Percentiles rank a stretch among this genome's conserved stretches.
Conservation (phyloP, 2,329 filamentous ascomycete species). For the Akanthomyces lecanii region DNA sequence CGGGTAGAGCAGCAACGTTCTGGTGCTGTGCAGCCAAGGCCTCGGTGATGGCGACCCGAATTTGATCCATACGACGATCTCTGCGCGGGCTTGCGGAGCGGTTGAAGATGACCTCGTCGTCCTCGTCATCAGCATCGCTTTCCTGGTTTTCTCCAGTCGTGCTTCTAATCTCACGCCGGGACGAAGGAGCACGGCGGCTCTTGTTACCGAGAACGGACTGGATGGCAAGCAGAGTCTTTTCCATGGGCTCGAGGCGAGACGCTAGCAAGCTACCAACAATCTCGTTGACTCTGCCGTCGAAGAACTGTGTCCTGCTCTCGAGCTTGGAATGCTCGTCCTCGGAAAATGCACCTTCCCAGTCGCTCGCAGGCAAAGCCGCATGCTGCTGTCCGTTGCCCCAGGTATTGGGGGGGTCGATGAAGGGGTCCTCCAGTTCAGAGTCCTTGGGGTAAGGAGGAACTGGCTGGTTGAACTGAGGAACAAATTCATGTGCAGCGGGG, state of each 20-base stretch:
- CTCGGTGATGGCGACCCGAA: constrained; percentile 69
- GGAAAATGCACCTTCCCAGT: constrained; percentile 86
- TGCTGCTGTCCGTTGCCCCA: constrained; percentile 30
- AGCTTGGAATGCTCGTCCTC: constrained; percentile 82
- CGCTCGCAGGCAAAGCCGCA: constrained; percentile 67
- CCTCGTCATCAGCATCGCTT: constrained; percentile 93
- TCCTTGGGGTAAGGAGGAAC: constrained; percentile 6
- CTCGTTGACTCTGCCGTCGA: constrained; percentile 84
- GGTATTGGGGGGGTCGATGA: constrained; percentile 49
- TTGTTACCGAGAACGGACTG: constrained; percentile 62
- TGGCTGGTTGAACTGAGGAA: constrained; percentile 9
- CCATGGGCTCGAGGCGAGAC: constrained; percentile 72
- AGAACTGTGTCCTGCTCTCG: constrained; percentile 76
- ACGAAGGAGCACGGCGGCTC: constrained; percentile 51
- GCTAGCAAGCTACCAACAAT: constrained; percentile 75
- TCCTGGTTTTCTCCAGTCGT: constrained; percentile 66
- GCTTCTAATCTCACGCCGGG: constrained; percentile 58
- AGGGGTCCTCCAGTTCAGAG: constrained; percentile 57
- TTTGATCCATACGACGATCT: constrained; percentile 78
- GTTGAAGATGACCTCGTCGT: constrained; percentile 63
- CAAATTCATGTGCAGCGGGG: constrained; percentile 2
- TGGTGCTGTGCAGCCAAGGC: constrained; percentile 59
- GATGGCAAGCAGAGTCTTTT: constrained; percentile 72
- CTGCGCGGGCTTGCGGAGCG: constrained; percentile 73
- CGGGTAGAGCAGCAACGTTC: constrained; percentile 29